A percentile compares a stretch with the other conserved stretches of the same genome.
These are phyloP conservation scores for Rhizopus arrhizus DNA, from an alignment of 371 early-diverging fungal genomes.

Conservation along the genomic window DNA sequence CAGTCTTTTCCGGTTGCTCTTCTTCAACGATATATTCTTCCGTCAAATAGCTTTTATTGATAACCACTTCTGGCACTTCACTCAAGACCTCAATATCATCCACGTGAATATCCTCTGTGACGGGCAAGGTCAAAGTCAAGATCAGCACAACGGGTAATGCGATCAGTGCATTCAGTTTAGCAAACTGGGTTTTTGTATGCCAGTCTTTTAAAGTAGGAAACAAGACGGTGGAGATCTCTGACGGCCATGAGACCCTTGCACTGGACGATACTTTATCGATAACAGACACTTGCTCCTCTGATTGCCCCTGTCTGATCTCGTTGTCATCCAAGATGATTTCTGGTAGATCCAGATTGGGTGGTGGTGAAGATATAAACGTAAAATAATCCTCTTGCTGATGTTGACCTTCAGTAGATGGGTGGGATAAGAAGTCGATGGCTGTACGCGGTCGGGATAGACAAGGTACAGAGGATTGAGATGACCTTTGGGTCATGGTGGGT, in stretches of 20 bases:
- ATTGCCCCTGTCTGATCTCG: background rate
- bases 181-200: slow-evolving; percentile 50
- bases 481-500: slow-evolving; percentile 8
- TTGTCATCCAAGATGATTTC: slow-evolving; percentile 28
- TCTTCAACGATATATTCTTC: slow-evolving; percentile 19
- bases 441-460: slow-evolving; percentile 25
- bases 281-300: no score
- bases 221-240: slow-evolving; percentile 22
- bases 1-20: slow-evolving; percentile 12
- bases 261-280: slow-evolving; percentile 1
- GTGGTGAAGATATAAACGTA: slow-evolving; percentile 33
- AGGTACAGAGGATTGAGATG: slow-evolving; percentile 26
- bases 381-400: slow-evolving; percentile 38
- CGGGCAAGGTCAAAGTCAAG: slow-evolving; percentile 63
- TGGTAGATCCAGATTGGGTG: background rate
- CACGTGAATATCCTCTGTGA: slow-evolving; percentile 51
- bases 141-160: slow-evolving; percentile 61
- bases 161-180: slow-evolving; percentile 57
- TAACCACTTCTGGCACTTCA: slow-evolving; percentile 4
- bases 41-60: slow-evolving; percentile 23
- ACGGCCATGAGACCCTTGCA: slow-evolving; percentile 6
- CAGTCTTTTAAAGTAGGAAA: slow-evolving; percentile 63
- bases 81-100: slow-evolving; percentile 42
- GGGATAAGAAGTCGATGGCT: slow-evolving; percentile 8
- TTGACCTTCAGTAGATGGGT: slow-evolving; percentile 17